Evolutionary conservation across 768 basidiomycete species (phyloP).

Genomic region (Mycena capillaripes): DNA sequence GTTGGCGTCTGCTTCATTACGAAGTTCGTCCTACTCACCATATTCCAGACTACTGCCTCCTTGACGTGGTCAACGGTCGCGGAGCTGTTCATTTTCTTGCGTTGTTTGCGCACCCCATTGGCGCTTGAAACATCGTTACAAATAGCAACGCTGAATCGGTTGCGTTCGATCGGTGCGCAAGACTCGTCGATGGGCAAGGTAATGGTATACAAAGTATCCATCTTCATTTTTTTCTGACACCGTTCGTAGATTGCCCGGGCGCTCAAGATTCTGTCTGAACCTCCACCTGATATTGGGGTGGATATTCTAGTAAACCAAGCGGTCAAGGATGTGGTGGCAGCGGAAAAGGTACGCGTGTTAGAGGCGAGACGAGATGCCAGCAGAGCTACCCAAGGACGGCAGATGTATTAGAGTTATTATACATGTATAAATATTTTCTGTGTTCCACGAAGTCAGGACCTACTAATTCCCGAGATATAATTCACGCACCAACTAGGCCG

Average conservation of each 20-base stretch:
- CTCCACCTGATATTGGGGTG: constrained; percentile 59
- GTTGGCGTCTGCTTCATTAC: constrained; percentile 45
- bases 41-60: constrained; percentile 63
- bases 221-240: constrained; percentile 15
- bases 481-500: constrained; percentile 60
- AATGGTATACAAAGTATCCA: constrained; percentile 16
- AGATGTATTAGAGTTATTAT: constrained; percentile 31
- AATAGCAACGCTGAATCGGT: constrained; percentile 61
- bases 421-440: constrained; percentile 26
- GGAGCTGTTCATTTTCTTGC: constrained; percentile 75
- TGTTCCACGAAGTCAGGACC: constrained; percentile 29
- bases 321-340: constrained; percentile 74
- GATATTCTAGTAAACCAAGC: constrained; percentile 68
- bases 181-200: constrained; percentile 70
- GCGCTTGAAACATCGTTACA: constrained; percentile 68
- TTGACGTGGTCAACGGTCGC: constrained; percentile 73
- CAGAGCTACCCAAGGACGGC: constrained; percentile 45
- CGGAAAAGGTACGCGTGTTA: constrained; percentile 75
- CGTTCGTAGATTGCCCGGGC: constrained; percentile 67
- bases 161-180: constrained; percentile 60
- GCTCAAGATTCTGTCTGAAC: constrained; percentile 64
- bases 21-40: constrained; percentile 14
- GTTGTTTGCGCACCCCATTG: constrained; percentile 65
- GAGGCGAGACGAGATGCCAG: constrained; percentile 54
- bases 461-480: constrained; percentile 26